Evolutionary conservation across 2,329 filamentous ascomycete genomes (phyloP), one percentile per base, ranked within the genome.

Genomic region (Verticillium tricorpus): DNA sequence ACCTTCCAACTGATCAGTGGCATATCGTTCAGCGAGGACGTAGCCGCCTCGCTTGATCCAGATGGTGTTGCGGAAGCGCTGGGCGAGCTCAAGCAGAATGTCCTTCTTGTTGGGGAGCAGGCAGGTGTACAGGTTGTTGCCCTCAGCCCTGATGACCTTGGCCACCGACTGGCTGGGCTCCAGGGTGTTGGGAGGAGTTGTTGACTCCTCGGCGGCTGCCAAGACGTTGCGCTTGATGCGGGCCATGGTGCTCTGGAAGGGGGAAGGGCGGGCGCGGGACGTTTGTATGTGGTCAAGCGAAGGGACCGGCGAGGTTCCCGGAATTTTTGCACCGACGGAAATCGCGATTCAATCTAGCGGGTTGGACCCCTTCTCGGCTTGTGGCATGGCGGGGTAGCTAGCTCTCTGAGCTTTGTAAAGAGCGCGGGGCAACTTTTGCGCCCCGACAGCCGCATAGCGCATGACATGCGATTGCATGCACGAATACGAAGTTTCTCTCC

Each of bases 41-140:
- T 89, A 98, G 0, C 92, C 92, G 34, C 93, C 91, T 19, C 92
- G 88, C 76, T 91, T 93, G 74, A 98, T 90, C 91, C 92, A 98
- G 66, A 98, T 92, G 2, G 92, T 95, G 66, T 92, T 95, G 64
- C 94, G 90, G 73, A 98, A 97, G 50, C 88, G 87, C 31, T 92
- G 81, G 11, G 91, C 89, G 22, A 99, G 85, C 79, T 97, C 93
- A 25, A 93, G 89, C 19, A 96, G 79, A 45, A 94, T 76, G 7
- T 82, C 78, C 69, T 87, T 84, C 62, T 85, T 83, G 68, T 82
- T 82, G 28, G 93, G 87, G 34, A 93, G 79, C 71, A 89, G 83
- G 71, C 94, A 92, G 54, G 85, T 85, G 80, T 96, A 98, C 52
- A 96, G 82, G 74, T 91, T 96, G 78, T 97, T 97, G 67, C 94